A percentile compares a stretch with the other conserved stretches of the same genome.
Evolutionary conservation across 23 red algal species (phyloP).

Genomic region (Gracilaria gracilis): DNA sequence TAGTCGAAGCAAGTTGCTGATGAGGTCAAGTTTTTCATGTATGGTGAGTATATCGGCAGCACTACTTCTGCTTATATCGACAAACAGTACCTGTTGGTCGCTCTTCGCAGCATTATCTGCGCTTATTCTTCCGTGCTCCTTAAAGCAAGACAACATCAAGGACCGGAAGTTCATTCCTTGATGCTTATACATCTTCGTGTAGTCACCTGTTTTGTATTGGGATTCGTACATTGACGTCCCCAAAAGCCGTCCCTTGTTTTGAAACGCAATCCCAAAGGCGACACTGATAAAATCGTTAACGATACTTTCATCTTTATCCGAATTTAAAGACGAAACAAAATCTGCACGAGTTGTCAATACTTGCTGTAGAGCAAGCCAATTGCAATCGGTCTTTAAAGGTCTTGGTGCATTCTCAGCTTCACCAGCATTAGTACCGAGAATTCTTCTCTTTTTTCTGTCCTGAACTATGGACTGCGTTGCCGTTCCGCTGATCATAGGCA

Average conservation of each 20-base stretch:
- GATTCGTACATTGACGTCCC: background rate
- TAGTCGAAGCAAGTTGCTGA: background rate
- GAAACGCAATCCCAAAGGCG: background rate
- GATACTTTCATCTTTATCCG: background rate
- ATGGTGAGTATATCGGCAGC: constrained; percentile 33
- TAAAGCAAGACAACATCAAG: constrained; percentile 14
- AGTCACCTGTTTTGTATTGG: background rate
- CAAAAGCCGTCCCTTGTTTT: background rate
- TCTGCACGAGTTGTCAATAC: background rate
- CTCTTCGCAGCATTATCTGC: background rate
- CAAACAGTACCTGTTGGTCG: constrained; percentile 20
- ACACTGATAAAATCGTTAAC: constrained; percentile 5
- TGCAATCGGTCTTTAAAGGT: no score
- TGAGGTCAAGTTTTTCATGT: background rate
- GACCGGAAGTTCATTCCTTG: constrained; percentile 1
- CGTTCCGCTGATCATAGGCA: constrained; percentile 19
- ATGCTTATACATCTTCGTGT: background rate
- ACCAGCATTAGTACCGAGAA: background rate
- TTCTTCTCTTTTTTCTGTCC: background rate
- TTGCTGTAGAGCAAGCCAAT: background rate
- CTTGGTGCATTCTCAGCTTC: background rate
- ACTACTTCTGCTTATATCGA: constrained; percentile 29
- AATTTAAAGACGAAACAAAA: background rate
- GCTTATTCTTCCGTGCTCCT: background rate
- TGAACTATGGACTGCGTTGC: constrained; percentile 13